A percentile compares a stretch with the other conserved stretches of the same genome.
phyloP scores from a whole-genome alignment of 148 eudicot species.

The Camellia lanceoleosa region DNA sequence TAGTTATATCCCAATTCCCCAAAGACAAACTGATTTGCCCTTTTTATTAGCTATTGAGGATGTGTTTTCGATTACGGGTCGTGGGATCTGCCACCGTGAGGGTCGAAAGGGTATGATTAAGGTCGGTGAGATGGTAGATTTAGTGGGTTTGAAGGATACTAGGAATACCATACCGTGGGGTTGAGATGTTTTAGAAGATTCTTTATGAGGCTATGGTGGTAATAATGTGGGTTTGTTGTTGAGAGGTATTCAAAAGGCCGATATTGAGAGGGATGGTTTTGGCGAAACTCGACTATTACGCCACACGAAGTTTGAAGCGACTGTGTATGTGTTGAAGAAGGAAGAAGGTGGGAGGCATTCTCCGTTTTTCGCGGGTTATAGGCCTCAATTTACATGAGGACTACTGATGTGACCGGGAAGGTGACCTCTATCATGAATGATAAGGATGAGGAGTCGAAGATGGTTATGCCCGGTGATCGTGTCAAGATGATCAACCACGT shows the following conservation, averaged over 20 bases:
- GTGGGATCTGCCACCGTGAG: slow-evolving; percentile 95
- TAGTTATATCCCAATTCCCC: slow-evolving; percentile 74
- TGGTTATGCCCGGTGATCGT: slow-evolving; percentile 99
- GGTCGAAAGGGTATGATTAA: slow-evolving; percentile 66
- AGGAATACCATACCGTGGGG: slow-evolving; percentile 76
- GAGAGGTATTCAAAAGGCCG: slow-evolving; percentile 83
- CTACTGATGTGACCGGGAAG: slow-evolving; percentile 89
- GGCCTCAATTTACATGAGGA: slow-evolving; percentile 99
- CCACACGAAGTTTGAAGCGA: slow-evolving; percentile 80
- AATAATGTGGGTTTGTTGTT: slow-evolving; percentile 87
- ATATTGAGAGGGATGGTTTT: slow-evolving; percentile 95
- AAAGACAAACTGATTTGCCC: slow-evolving; percentile 71
- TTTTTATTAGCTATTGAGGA: slow-evolving; percentile 82
- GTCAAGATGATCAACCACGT: slow-evolving; percentile 97
- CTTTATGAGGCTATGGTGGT: slow-evolving; percentile 89
- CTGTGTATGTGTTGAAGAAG: slow-evolving; percentile 94
- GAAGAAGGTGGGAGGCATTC: slow-evolving; percentile 99
- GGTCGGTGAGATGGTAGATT: slow-evolving; percentile 71
- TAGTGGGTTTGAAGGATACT: slow-evolving; percentile 79
- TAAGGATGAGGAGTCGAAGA: slow-evolving; percentile 93
- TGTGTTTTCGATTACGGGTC: slow-evolving; percentile 88
- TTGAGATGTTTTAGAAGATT: slow-evolving; percentile 94
- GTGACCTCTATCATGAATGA: slow-evolving; percentile 76
- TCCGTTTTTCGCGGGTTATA: slow-evolving; percentile 81
- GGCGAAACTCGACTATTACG: slow-evolving; percentile 72